Percentiles rank a stretch among this genome's conserved stretches.
phyloP scores from a whole-genome alignment of 306 rosid genomes.

The Inga laurina region DNA sequence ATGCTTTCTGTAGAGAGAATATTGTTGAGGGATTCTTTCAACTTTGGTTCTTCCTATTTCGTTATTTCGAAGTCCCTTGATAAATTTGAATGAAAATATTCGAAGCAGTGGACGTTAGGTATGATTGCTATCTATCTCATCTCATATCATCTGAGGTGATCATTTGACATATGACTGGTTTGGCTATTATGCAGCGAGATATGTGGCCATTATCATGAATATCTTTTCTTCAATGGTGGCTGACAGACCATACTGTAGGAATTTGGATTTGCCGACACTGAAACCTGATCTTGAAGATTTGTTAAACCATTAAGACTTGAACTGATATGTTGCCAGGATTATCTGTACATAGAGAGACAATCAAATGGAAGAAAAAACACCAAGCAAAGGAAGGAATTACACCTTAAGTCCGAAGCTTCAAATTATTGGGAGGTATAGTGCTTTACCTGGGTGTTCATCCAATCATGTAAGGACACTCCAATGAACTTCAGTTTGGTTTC shows the following conservation, averaged over 20 bases:
- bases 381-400: slow-evolving; percentile 4
- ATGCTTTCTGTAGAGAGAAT: neutral
- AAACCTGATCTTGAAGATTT: slow-evolving; percentile 1
- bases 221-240: slow-evolving; percentile 19
- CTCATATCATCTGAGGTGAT: slow-evolving; percentile 4
- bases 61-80: slow-evolving; percentile 16
- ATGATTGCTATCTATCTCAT: slow-evolving; percentile 6
- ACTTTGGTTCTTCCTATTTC: slow-evolving; percentile 11
- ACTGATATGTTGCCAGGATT: neutral
- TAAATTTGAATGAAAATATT: slow-evolving; percentile 11
- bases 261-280: neutral
- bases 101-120: neutral
- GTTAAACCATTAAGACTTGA: neutral
- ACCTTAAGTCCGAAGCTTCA: slow-evolving; percentile 5
- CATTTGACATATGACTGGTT: slow-evolving; percentile 10
- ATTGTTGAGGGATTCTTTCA: neutral
- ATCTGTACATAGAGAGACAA: slow-evolving; percentile 14
- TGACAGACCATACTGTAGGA: slow-evolving; percentile 1
- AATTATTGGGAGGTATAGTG: slow-evolving; percentile 21
- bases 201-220: neutral
- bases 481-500: neutral
- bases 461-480: slow-evolving; percentile 3
- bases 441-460: slow-evolving; percentile 18
- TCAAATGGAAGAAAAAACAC: slow-evolving; percentile 11
- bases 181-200: neutral